These are phyloP conservation scores for Thielaviopsis cerberus DNA, from an alignment of 2,329 filamentous ascomycete genomes.

Conservation along the genomic window DNA sequence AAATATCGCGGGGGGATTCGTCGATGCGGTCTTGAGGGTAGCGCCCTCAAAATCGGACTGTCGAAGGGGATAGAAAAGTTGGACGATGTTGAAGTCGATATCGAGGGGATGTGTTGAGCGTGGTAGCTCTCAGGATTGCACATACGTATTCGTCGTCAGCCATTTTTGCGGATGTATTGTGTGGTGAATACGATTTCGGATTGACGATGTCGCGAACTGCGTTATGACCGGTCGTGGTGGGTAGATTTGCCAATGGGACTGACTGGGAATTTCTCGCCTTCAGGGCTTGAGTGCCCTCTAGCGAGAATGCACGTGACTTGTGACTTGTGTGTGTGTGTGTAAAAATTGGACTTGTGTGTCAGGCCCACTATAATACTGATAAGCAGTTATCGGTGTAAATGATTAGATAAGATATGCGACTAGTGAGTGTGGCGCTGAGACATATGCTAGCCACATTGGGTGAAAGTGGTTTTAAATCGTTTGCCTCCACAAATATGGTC, in stretches of 20 bases:
- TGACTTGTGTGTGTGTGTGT: slow-evolving; percentile 10
- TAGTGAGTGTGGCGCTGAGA: neutral
- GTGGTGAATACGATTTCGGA: slow-evolving; percentile 11
- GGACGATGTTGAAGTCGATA: neutral
- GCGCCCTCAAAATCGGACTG: slow-evolving; percentile 11
- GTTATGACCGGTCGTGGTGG: slow-evolving; percentile 12
- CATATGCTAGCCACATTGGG: neutral
- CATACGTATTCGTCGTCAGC: slow-evolving; percentile 78
- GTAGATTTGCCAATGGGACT: slow-evolving; percentile 9
- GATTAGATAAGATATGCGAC: neutral
- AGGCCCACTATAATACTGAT: slow-evolving; percentile 1
- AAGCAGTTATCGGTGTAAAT: neutral
- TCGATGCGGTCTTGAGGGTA: slow-evolving; percentile 14
- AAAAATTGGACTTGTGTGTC: slow-evolving; percentile 6
- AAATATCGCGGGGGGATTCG: slow-evolving; percentile 5
- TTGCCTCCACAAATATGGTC: neutral
- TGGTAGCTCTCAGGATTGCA: slow-evolving; percentile 18
- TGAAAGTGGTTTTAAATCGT: neutral
- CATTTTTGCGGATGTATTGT: slow-evolving; percentile 41
- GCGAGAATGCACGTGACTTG: slow-evolving; percentile 8
- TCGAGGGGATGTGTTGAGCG: slow-evolving; percentile 1
- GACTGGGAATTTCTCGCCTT: slow-evolving; percentile 11
- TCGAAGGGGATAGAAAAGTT: neutral
- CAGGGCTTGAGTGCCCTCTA: slow-evolving; percentile 12
- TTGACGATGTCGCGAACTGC: slow-evolving; percentile 12